Base-by-base conservation (phyloP, 2,329 filamentous ascomycete genomes). In the Aspergillus costaricaensis region DNA sequence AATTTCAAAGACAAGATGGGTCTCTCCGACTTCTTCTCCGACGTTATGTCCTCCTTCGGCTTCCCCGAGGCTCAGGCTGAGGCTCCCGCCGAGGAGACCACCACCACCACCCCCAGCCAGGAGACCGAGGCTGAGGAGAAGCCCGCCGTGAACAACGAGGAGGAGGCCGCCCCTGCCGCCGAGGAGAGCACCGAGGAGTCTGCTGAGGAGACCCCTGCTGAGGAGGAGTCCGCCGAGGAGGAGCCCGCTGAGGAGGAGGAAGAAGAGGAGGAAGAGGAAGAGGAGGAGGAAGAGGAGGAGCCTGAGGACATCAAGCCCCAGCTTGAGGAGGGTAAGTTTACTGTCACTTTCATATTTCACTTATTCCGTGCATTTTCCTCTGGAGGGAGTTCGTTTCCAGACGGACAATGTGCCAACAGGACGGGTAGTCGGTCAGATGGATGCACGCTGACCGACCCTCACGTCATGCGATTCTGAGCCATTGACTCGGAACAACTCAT, bases 241-340 rank as follows among this genome's bases (percentile, higher is more conserved):
- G 80, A 55, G 43, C 83, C 79, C 8, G 83, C 84, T 17, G 86
- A 83, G 25, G 86, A 84, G 38, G 86, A 85, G 32, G 87, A 85
- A 23, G 87, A 88, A 47, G 89, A 88, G 25, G 89, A 90, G 47
- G 88, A 89, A 36, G 88, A 90, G 38, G 89, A 92, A 19, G 91
- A 93, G 62, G 91, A 95, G 55, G 91, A 94, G 64, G 90, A 93
- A 63, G 88, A 92, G 63, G 90, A 92, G 66, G 91, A 95, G 82
- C 82, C 86, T 64, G 88, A 89, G 70, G 94, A 98, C 77, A 88
- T 89, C 70, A 96, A 96, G 86, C 91, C 93, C 64, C 86, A 86
- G 78, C 81, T 98, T 64, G 91, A 96, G 81, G 92, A 96, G 86
- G 92, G 95, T 98, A 80, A 85, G 91, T 88, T 36, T 36, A 36